These are phyloP conservation scores for Rosa persica DNA, from an alignment of 306 rosid species.

Conservation along the genomic window DNA sequence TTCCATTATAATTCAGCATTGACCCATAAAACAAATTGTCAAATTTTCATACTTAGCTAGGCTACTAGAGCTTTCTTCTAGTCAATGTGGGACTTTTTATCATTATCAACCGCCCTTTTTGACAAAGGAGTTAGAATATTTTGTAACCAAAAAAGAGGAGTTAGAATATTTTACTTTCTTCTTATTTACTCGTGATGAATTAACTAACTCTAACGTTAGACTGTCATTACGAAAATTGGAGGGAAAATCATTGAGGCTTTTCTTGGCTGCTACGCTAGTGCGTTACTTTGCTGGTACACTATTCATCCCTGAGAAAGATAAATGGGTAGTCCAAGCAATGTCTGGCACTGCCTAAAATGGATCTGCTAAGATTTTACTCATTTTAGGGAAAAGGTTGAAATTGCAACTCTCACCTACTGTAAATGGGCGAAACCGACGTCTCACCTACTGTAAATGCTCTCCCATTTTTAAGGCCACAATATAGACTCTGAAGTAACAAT, in stretches of 20 bases:
- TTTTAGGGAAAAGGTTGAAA: not conserved
- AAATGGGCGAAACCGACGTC: not conserved
- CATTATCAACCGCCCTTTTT: too few relatives aligned
- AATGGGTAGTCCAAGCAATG: not conserved
- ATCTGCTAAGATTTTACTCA: not conserved
- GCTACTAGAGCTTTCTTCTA: not conserved
- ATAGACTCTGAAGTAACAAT: not conserved
- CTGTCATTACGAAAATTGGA: not conserved
- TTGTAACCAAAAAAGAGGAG: too few relatives aligned
- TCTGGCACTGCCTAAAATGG: not conserved
- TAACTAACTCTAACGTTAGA: not conserved
- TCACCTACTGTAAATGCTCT: not conserved
- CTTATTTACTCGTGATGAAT: not conserved
- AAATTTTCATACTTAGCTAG: not conserved
- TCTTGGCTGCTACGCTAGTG: not conserved
- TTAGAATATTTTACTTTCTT: too few relatives aligned
- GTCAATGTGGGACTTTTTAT: not conserved
- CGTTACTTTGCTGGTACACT: not conserved
- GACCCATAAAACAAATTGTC: not conserved
- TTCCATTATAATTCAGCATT: not conserved
- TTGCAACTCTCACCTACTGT: not conserved
- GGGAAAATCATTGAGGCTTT: not conserved
- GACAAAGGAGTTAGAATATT: too few relatives aligned
- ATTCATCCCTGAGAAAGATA: not conserved
- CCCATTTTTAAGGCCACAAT: not conserved